Base-by-base conservation (phyloP, 2,329 filamentous ascomycete genomes). In the Corniculantispora saksenae region DNA sequence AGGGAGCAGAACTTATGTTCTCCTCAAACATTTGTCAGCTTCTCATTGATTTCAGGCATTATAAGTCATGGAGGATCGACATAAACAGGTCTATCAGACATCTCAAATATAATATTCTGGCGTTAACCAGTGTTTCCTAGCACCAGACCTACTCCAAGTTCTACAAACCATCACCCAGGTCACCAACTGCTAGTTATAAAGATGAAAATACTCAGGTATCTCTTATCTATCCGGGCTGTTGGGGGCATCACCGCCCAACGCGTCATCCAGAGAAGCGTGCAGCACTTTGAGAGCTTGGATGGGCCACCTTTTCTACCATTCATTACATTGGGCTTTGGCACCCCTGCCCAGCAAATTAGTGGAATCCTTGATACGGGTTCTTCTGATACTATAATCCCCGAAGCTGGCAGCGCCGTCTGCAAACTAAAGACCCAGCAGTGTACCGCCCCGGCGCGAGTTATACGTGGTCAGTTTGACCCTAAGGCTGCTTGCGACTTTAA, bases 281-380 rank as follows among this genome's bases (percentile, higher is more conserved):
- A 58, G 55, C 55, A 58, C 43, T 58, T 47, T 45, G 38, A 58
- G 55, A 47, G 55, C 55, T 15, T 23, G 19, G 38, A 58, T n/a
- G 15, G n/a, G 9, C 38, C 38, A 15, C 55, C 55, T 5, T 25
- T 27, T n/a, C 3, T 45, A 19, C 55, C 55, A 15, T 21, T 58
- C 21, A n/a, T 45, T 13, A 27, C n/a, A 17, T 19, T 58, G 7
- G 38, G 55, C 38, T 27, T 58, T 3, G 55, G 55, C 23, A 58
- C 38, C 1, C 55, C 55, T 17, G 38, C 55, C 15, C 55, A 58
- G 23, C 9, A 45, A 3, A 45, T 58, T 38, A 45, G 19, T 3
- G 55, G 55, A 35, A 38, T 58, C 21, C 45, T 58, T 35, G 55
- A 58, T 21, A 58, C 55, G 21, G 55, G 35, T 3, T 25, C 35